Percentiles rank a stretch among this genome's conserved stretches.
Conservation (phyloP, 768 basidiomycete species). For the Lentinula detonsa region DNA sequence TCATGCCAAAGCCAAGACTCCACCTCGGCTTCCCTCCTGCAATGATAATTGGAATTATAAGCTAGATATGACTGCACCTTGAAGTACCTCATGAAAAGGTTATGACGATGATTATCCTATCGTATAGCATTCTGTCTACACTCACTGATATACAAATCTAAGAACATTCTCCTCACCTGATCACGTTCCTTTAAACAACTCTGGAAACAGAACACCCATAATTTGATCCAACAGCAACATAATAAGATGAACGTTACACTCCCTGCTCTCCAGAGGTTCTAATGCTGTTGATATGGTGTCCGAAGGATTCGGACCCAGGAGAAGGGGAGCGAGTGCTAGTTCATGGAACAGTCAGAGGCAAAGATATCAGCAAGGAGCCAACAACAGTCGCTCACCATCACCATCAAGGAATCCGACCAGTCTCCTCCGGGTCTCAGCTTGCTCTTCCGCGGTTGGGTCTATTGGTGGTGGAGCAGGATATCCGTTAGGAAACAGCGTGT, state of each 20-base stretch:
- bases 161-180: background rate
- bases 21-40: too few relatives aligned
- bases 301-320: slow-evolving; percentile 50
- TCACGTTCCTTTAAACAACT: slow-evolving; percentile 36
- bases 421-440: slow-evolving; percentile 45
- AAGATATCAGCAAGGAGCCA: background rate
- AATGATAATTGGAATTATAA: too few relatives aligned
- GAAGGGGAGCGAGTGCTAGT: slow-evolving; percentile 35
- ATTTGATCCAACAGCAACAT: slow-evolving; percentile 70
- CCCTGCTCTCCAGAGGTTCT: slow-evolving; percentile 52
- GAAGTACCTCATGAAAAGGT: too few relatives aligned
- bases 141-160: too few relatives aligned
- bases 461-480: slow-evolving; percentile 71
- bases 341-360: background rate
- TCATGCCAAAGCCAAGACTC: too few relatives aligned
- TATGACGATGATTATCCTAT: too few relatives aligned
- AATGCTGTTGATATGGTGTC: slow-evolving; percentile 47
- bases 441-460: slow-evolving; percentile 77
- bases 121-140: too few relatives aligned
- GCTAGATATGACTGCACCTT: too few relatives aligned
- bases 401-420: slow-evolving; percentile 29
- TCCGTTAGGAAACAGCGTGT: slow-evolving; percentile 82
- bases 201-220: slow-evolving; percentile 72
- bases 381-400: slow-evolving; percentile 22
- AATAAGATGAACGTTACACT: slow-evolving; percentile 77